Conservation (phyloP, 148 eudicot species). For the Vaccinium darrowii region DNA sequence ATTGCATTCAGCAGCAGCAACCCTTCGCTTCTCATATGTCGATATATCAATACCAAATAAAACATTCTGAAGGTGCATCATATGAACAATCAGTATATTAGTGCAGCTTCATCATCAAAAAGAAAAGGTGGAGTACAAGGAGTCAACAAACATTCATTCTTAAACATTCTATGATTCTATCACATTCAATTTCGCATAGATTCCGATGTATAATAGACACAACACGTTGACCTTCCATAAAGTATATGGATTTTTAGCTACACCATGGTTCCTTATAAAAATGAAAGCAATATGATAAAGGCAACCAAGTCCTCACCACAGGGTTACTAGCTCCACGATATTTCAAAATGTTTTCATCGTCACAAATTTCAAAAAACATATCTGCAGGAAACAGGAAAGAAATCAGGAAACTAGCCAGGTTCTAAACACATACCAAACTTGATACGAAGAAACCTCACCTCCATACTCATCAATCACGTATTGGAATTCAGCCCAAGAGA, state of each 20-base stretch:
- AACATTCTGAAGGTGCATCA: slow-evolving; percentile 37
- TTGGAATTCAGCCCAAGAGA: slow-evolving; percentile 49
- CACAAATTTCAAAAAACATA: slow-evolving; percentile 45
- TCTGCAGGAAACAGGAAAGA: slow-evolving; percentile 26
- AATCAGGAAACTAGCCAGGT: slow-evolving; percentile 7
- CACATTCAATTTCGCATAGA: neutral
- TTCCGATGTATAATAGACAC: neutral
- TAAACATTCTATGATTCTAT: neutral
- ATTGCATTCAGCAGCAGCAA: slow-evolving; percentile 30
- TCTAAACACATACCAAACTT: neutral
- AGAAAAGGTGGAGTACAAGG: neutral
- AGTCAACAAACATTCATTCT: neutral
- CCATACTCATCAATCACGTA: slow-evolving; percentile 51
- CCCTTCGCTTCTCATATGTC: slow-evolving; percentile 29
- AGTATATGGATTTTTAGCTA: neutral
- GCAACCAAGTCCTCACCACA: slow-evolving; percentile 38
- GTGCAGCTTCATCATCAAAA: neutral
- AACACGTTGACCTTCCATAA: too few species aligned
- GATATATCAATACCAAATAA: slow-evolving; percentile 45
- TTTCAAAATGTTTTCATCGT: slow-evolving; percentile 46
- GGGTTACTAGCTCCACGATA: slow-evolving; percentile 53
- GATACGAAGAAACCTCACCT: slow-evolving; percentile 30
- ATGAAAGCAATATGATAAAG: neutral
- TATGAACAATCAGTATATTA: neutral
- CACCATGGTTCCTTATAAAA: slow-evolving; percentile 7